phyloP scores from a whole-genome alignment of 139 green algal species.

The Tetraselmis striata region DNA sequence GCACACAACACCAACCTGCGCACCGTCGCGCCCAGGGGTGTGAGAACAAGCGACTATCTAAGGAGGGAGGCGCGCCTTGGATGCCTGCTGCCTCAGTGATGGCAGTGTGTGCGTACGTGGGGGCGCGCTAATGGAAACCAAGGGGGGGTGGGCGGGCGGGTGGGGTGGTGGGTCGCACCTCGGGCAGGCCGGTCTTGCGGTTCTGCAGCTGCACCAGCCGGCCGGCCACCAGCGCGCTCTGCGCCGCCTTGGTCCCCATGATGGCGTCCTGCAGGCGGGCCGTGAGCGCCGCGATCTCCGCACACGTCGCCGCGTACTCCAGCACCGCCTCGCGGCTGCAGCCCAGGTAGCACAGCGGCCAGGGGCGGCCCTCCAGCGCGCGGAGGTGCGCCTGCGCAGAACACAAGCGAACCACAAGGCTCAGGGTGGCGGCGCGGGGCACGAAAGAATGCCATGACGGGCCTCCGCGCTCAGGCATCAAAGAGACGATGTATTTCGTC shows the following conservation, averaged over 20 bases:
- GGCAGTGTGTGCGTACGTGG: too few relatives aligned
- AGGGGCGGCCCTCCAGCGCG: conserved; percentile 18
- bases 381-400: not conserved
- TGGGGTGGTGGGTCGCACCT: conserved; percentile 52
- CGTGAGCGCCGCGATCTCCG: conserved; percentile 38
- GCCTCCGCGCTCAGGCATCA: too few relatives aligned
- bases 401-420: too few relatives aligned
- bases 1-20: not conserved
- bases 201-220: conserved; percentile 49
- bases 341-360: conserved; percentile 41
- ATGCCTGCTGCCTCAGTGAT: too few relatives aligned
- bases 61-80: too few relatives aligned
- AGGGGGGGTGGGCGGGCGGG: too few relatives aligned
- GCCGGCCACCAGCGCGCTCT: conserved; percentile 44
- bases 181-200: conserved; percentile 37
- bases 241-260: conserved; percentile 35
- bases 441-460: too few relatives aligned
- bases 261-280: conserved; percentile 47
- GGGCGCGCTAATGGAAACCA: too few relatives aligned
- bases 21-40: too few relatives aligned
- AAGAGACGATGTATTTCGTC: too few relatives aligned
- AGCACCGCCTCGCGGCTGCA: conserved; percentile 45
- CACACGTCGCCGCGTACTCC: conserved; percentile 40
- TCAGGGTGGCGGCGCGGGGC: too few relatives aligned
- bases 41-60: too few relatives aligned